Base-by-base conservation (phyloP, 2,329 filamentous ascomycete species). In the Colletotrichum limetticola region DNA sequence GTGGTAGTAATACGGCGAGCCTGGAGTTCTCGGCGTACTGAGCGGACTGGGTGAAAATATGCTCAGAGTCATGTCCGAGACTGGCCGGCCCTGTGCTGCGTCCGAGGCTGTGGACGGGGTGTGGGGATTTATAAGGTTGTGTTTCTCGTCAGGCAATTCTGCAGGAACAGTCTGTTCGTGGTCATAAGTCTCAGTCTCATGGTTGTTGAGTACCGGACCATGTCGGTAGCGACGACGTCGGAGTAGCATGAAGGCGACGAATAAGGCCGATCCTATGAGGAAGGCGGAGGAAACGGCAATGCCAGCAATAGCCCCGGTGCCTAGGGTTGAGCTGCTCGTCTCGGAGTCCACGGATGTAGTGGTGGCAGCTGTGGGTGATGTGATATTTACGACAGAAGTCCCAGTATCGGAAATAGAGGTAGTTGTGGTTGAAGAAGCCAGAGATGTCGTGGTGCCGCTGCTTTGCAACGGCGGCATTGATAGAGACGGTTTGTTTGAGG, bases 121-220 rank as follows among this genome's bases (percentile, higher is more conserved):
- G 35, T 42, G 19, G 3, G 55, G 56, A 4, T 60, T n/a, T 56
- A 30, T 35, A 1, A 57, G 46, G 24, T 63, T 56, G 12, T 22
- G 46, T 42, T 72, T 72, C 30, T 72, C 60, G 7, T 70, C 59
- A 11, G 66, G 60, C 4, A 72, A 42, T 11, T 70, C 56, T 7
- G 60, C 30, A 12, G 46, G 19, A 7, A 32, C 69, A 22, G 32
- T 16, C 1, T 16, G 12, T 19, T 53, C 16, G 9, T 56, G 12
- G 12, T 63, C 6, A 19, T 35, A 16, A 12, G 16, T n/a, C 6
- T 56, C 52, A 16, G 8, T 1, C 22, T 52, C 4, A 4, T 11
- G 22, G 11, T 19, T 8, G 22, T 42, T 2, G 57, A 12, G 14
- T 4, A 26, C 8, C n/a, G 26, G 7, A 6, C 28, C 37, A 26